Base-by-base conservation (phyloP, 257 asterid species). In the Ballota nigra region DNA sequence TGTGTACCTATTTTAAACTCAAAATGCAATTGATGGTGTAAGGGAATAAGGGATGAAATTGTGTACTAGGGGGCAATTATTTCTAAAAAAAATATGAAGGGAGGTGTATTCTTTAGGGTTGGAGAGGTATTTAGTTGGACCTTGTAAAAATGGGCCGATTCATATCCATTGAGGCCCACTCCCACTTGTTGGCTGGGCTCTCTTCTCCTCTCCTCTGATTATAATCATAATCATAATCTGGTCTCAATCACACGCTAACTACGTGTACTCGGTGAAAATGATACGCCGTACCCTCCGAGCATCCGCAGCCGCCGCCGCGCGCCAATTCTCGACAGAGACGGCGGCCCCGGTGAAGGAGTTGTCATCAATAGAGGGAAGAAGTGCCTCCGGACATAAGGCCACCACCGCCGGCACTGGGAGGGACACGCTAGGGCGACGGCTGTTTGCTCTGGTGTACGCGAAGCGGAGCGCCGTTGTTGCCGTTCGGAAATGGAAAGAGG, bases 401-500 rank as follows among this genome's bases (percentile, higher is more conserved):
- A 43, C 65, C 59, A 52, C 74, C 20, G 58, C 65, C 26, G 64
- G 79, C 56, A n/a, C 52, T 9, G 86, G 83, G 51, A 71, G 81
- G 67, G 96, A 91, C 77, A 87, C 96, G 36, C 83, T 89, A 10
- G 96, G 91, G 13, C 79, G 86, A 76, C 84, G 97, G 80, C 84
- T 94, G 45, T 70, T 91, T 74, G 83, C 88, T 61, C 86, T 89
- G 72, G 85, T 84, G 41, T 87, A 81, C 74, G 47, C 88, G 53
- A 94, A 91, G 83, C 91, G 96, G 41, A 87, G 96, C 81, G 97
- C 96, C 59, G 92, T 85, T 36, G 77, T 83, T 28, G 64, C 96
- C 73, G 84, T 94, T 36, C 80, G 88, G 69, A 85, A 85, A 61
- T 94, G 98, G 98, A 88, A 87, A 75, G 97, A 89, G 82, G 92